Percentiles rank a stretch among this genome's conserved stretches.
phyloP scores from a whole-genome alignment of 345 rosid genomes.

The Salix dunnii region DNA sequence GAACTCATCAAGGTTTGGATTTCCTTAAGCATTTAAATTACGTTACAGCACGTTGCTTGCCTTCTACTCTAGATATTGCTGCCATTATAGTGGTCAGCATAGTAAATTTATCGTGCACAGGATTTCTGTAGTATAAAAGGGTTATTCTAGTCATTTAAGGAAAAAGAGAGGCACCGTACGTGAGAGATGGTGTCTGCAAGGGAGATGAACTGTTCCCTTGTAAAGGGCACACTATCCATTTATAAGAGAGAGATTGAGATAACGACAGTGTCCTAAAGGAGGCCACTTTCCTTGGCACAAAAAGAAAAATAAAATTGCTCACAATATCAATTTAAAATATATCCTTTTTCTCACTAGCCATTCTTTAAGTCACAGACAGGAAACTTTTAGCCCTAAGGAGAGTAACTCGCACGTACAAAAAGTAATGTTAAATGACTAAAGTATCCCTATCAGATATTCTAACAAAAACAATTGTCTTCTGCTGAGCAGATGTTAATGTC shows the following conservation, averaged over 20 bases:
- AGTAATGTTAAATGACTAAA: background rate
- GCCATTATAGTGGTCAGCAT: background rate
- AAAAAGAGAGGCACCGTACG: background rate
- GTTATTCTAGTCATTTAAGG: background rate
- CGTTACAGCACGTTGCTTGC: background rate
- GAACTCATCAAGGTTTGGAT: conserved; percentile 77
- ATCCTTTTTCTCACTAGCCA: background rate
- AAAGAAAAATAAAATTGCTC: background rate
- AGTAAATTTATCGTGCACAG: background rate
- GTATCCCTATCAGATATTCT: background rate
- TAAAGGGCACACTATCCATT: conserved; percentile 12
- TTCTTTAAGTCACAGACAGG: background rate
- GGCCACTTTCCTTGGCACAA: background rate
- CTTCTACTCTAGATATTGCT: background rate
- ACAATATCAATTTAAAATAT: background rate
- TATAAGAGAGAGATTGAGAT: conserved; percentile 4
- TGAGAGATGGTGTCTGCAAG: background rate
- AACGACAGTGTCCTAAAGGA: background rate
- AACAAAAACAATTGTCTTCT: background rate
- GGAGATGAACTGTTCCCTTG: conserved; percentile 1
- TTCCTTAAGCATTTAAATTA: background rate
- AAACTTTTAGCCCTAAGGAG: background rate
- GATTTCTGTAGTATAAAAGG: background rate
- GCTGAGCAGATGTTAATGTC: conserved; percentile 62
- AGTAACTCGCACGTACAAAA: background rate